These are phyloP conservation scores for Fragaria iinumae DNA, from an alignment of 306 rosid species.

Conservation along the genomic window DNA sequence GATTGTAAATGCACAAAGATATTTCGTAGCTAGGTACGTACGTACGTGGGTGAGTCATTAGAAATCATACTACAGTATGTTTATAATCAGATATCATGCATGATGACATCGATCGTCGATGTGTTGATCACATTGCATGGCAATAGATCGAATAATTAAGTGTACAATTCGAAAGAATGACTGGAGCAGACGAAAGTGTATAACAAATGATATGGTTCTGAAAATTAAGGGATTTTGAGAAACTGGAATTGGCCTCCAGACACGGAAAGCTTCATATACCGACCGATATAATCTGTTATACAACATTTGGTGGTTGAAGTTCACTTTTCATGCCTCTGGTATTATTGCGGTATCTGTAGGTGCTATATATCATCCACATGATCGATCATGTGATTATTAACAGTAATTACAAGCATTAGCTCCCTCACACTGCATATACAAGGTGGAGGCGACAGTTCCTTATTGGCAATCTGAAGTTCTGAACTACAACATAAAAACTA, in stretches of 20 bases:
- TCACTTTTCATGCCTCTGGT: neutral
- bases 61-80: neutral
- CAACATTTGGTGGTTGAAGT: neutral
- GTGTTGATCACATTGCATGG: neutral
- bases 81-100: neutral
- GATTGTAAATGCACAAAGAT: neutral
- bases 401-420: neutral
- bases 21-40: neutral
- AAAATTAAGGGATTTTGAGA: neutral
- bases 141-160: neutral
- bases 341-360: neutral
- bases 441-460: neutral
- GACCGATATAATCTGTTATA: neutral
- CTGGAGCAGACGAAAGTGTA: neutral
- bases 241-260: neutral
- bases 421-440: neutral
- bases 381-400: neutral
- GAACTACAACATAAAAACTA: neutral
- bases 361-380: neutral
- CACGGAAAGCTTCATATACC: neutral
- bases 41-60: neutral
- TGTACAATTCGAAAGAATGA: neutral
- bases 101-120: neutral
- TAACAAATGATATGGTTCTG: neutral
- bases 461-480: neutral